A percentile compares a stretch with the other conserved stretches of the same genome.
These are phyloP conservation scores for Gossypium longicalyx DNA, from an alignment of 345 rosid species.

Conservation along the genomic window DNA sequence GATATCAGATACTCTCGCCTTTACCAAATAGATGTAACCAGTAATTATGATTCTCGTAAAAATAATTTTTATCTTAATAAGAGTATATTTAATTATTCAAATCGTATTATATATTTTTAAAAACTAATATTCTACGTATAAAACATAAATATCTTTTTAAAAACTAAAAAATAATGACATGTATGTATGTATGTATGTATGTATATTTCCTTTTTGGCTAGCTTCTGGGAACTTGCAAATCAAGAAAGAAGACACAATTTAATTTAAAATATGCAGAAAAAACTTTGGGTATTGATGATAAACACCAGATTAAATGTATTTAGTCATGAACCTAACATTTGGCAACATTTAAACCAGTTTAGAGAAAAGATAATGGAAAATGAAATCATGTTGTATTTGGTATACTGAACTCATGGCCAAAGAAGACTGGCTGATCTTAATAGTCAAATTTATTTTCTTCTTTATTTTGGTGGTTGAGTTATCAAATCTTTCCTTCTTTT, in stretches of 20 bases:
- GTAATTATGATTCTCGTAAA: not conserved
- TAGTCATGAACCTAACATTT: not conserved
- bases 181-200: too few relatives aligned
- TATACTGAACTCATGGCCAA: not conserved
- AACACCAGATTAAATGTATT: not conserved
- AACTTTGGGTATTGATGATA: not conserved
- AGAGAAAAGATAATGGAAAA: not conserved
- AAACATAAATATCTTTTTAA: too few relatives aligned
- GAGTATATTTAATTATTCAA: too few relatives aligned
- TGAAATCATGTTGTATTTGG: not conserved
- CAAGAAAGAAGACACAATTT: too few relatives aligned
- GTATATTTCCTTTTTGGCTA: too few relatives aligned
- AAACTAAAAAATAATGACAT: too few relatives aligned
- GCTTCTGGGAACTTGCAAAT: too few relatives aligned
- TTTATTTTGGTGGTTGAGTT: not conserved
- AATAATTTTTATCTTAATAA: too few relatives aligned
- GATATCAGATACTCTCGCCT: not conserved
- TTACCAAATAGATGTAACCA: not conserved
- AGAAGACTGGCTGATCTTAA: not conserved
- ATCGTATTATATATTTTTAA: not conserved
- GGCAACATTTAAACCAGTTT: not conserved
- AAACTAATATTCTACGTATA: too few relatives aligned
- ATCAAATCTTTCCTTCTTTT: conserved; percentile 1
- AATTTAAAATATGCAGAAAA: too few relatives aligned
- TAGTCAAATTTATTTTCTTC: too few relatives aligned